Evolutionary conservation across 2,329 filamentous ascomycete genomes (phyloP), one percentile per base, ranked within the genome.

Genomic region (Sclerotinia minor): DNA sequence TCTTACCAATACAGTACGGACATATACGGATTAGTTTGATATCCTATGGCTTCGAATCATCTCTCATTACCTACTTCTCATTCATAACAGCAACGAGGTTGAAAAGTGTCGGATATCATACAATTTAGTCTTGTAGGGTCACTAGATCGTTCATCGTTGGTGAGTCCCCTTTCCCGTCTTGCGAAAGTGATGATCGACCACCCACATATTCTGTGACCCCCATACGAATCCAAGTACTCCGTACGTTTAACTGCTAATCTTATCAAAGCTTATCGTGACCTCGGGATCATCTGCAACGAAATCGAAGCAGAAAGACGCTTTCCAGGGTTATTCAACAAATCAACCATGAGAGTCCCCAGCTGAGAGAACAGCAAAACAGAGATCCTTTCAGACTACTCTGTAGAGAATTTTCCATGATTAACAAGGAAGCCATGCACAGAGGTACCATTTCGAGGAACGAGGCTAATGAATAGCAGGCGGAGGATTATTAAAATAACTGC

Each of bases 391-490:
- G 35, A 41, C 44, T 17, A 4, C 21, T 19, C 26, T 19, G 38
- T 17, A n/a, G 38, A 26, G 21, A 8, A 26, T 38, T 45, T 61
- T 35, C 35, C 45, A 38, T 38, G 59, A 38, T 29, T 64, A n/a
- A 54, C 21, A 5, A 55, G 19, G 24, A 41, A 21, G 15, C 21
- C 26, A 41, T 58, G 29, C 26, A 65, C 61, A 29, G 49, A 52
- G 19, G 49, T 67, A 32, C 61, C 60, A 60, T 67, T 41, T 44
- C 29, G 71, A 67, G 44, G 61, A 41, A 69, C 67, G 35, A 67
- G 68, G 61, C 66, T 64, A 67, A 68, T 68, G 61, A 68, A 67
- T 64, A 60, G 64, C 65, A 67, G 67, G 69, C 71, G 72, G 68
- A 70, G 65, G 68, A 68, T 66, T 65, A 29, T 47, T 65, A 67